Conservation (phyloP, 1,139 yeast genomes). For the Scheffersomyces quercinus region DNA sequence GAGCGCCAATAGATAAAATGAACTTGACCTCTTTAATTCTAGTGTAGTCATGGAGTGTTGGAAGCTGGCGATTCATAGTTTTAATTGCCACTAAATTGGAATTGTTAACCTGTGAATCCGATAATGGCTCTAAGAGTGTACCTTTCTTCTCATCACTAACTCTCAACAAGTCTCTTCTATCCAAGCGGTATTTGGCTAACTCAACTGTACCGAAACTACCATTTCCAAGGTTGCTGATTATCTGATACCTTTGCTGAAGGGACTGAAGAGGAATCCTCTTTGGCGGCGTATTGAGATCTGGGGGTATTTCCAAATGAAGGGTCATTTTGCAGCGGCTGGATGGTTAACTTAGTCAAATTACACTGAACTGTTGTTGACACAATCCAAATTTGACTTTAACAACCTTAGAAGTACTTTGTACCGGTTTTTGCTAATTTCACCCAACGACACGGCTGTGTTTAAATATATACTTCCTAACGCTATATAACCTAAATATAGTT, state of each 20-base stretch:
- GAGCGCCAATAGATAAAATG: constrained; percentile 68
- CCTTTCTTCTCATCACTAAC: constrained; percentile 22
- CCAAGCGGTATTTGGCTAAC: constrained; percentile 49
- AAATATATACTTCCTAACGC: too few species aligned
- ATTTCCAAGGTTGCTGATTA: constrained; percentile 59
- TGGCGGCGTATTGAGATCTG: constrained; percentile 21
- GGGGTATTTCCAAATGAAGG: constrained; percentile 4
- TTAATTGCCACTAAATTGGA: constrained; percentile 73
- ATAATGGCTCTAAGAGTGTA: constrained; percentile 53
- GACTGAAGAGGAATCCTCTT: constrained; percentile 39
- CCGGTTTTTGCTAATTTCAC: too few species aligned
- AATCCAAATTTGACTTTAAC: too few species aligned
- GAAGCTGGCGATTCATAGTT: constrained; percentile 62
- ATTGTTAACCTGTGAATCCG: constrained; percentile 18
- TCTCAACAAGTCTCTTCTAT: constrained; percentile 8
- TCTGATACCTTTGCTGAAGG: constrained; percentile 46
- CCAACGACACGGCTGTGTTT: too few species aligned
- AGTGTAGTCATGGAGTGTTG: constrained; percentile 55
- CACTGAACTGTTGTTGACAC: too few species aligned
- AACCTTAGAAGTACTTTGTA: too few species aligned
- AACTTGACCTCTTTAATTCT: constrained; percentile 75
- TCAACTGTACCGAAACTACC: constrained; percentile 81
- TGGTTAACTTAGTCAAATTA: too few species aligned
- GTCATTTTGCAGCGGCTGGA: background rate
- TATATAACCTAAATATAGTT: too few species aligned